Percentiles rank a stretch among this genome's conserved stretches.
phyloP scores from a whole-genome alignment of 108 stramenopile species.

The Hondaea fermentalgiana region DNA sequence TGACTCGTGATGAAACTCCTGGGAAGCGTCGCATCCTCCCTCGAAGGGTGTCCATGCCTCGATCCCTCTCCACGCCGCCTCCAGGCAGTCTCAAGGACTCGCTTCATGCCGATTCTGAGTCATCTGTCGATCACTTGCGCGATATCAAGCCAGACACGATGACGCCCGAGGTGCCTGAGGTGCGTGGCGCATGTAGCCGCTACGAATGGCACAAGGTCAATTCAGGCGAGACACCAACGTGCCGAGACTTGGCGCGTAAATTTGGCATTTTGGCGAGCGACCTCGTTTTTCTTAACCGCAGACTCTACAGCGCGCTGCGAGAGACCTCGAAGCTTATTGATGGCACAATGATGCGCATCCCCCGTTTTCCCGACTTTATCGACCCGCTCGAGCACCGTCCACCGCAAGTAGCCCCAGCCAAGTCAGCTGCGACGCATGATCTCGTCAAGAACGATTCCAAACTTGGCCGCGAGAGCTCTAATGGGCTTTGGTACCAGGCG shows the following conservation, averaged over 20 bases:
- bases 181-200: not conserved
- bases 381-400: not conserved
- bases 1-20: not conserved
- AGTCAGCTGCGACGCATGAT: not conserved
- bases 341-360: not conserved
- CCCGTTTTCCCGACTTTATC: not conserved
- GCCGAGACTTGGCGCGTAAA: not conserved
- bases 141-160: not conserved
- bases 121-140: not conserved
- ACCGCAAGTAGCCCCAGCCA: not conserved
- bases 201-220: not conserved
- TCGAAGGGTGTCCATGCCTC: not conserved
- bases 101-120: not conserved
- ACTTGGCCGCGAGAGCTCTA: not conserved
- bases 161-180: not conserved
- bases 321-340: not conserved
- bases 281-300: not conserved
- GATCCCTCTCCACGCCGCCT: not conserved
- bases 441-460: not conserved
- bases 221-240: not conserved
- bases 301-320: not conserved
- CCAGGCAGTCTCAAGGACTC: not conserved
- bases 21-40: not conserved
- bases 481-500: constrained; percentile 3
- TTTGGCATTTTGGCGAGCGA: not conserved